Evolutionary conservation across 2,329 filamentous ascomycete species (phyloP).

Genomic region (Pseudocercospora pini-densiflorae): DNA sequence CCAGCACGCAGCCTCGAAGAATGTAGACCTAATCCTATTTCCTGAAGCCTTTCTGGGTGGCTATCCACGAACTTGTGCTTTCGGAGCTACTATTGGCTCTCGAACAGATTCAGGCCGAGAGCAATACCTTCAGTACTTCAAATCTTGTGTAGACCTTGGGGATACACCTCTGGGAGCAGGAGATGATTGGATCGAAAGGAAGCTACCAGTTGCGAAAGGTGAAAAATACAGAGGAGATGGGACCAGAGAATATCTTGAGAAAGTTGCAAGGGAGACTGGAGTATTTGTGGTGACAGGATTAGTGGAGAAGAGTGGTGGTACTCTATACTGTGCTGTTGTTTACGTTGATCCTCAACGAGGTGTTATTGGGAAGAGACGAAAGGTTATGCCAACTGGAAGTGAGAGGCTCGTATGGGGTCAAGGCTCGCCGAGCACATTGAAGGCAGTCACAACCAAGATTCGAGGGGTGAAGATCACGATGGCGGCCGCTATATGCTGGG

Average conservation of each 20-base stretch:
- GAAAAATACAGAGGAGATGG: constrained; percentile 67
- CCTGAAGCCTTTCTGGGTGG: constrained; percentile 92
- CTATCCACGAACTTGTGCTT: constrained; percentile 80
- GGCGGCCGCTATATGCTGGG: constrained; percentile 88
- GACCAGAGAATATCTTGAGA: constrained; percentile 78
- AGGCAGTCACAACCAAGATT: constrained; percentile 78
- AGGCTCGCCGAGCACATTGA: constrained; percentile 76
- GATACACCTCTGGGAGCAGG: constrained; percentile 75
- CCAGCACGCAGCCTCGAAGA: constrained; percentile 62
- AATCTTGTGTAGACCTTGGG: constrained; percentile 78
- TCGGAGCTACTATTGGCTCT: constrained; percentile 75
- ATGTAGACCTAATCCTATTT: constrained; percentile 76
- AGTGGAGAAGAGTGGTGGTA: constrained; percentile 80
- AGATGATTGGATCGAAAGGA: constrained; percentile 69
- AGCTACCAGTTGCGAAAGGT: constrained; percentile 57
- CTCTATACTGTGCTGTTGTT: constrained; percentile 79
- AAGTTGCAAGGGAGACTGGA: constrained; percentile 74
- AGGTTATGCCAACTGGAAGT: constrained; percentile 88
- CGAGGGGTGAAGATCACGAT: constrained; percentile 79
- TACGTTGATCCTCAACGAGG: constrained; percentile 79
- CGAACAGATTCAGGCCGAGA: constrained; percentile 73
- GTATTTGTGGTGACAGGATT: constrained; percentile 82
- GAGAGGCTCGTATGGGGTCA: constrained; percentile 91
- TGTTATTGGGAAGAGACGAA: constrained; percentile 80
- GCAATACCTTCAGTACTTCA: constrained; percentile 81